These are phyloP conservation scores for Thalassiosira mediterranea DNA, from an alignment of 352 stramenopile genomes.

Conservation along the genomic window DNA sequence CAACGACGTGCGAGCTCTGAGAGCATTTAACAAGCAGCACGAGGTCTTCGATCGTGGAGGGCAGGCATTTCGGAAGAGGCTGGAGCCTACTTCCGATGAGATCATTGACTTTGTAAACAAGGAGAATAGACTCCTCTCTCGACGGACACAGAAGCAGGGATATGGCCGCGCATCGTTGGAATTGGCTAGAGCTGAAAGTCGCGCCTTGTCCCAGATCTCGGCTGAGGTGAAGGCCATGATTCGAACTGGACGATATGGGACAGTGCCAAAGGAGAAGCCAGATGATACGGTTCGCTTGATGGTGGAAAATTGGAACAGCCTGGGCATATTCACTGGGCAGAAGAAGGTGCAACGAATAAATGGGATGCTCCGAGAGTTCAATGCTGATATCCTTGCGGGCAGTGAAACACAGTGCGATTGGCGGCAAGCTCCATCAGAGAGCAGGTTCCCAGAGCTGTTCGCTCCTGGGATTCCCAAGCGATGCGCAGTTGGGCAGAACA, in stretches of 20 bases:
- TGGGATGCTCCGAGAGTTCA: conserved; percentile 7
- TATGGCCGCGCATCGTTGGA: background rate
- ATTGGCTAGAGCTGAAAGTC: background rate
- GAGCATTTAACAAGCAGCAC: no score
- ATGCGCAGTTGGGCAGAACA: conserved; percentile 4
- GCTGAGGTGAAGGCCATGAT: background rate
- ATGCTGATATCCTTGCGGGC: conserved; percentile 2
- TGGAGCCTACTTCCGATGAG: background rate
- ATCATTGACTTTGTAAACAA: background rate
- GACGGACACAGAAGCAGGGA: background rate
- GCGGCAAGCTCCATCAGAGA: background rate
- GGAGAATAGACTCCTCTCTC: background rate
- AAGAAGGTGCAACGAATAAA: conserved; percentile 10
- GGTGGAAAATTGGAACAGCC: conserved; percentile 21
- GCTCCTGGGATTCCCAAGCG: background rate
- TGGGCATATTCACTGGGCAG: conserved; percentile 8
- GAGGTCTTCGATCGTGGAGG: conserved; percentile 8
- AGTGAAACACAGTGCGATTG: conserved; percentile 28
- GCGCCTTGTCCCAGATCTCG: background rate
- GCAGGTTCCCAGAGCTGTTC: conserved; percentile 14
- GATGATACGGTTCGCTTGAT: conserved; percentile 7
- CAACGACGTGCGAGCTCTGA: no score
- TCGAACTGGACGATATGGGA: conserved; percentile 2
- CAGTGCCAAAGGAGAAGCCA: conserved; percentile 4
- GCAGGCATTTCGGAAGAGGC: background rate